These are phyloP conservation scores for Exophiala bonariae DNA, from an alignment of 2,329 filamentous ascomycete genomes.

Conservation along the genomic window DNA sequence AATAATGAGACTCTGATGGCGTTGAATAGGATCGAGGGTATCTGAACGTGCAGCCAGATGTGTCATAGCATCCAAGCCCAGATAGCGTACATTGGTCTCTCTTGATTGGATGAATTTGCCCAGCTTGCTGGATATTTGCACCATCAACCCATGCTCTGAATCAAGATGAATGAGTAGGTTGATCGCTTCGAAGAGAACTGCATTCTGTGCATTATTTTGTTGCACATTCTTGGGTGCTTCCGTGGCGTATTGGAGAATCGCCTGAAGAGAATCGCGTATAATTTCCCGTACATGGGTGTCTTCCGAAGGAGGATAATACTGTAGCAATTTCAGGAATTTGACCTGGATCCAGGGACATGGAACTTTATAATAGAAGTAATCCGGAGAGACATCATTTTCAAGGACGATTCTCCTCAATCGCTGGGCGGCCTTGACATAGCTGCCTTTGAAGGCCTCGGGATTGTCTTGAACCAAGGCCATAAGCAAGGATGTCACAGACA, in stretches of 20 bases:
- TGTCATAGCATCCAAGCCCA: constrained; percentile 96
- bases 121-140: constrained; percentile 86
- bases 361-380: constrained; percentile 99
- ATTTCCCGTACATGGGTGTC: constrained; percentile 89
- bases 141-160: constrained; percentile 90
- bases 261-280: constrained; percentile 87
- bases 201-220: constrained; percentile 98
- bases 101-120: constrained; percentile 96
- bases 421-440: constrained; percentile 90
- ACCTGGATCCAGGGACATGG: constrained; percentile 98
- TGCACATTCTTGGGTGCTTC: constrained; percentile 98
- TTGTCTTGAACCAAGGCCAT: constrained; percentile 94
- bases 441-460: constrained; percentile 89
- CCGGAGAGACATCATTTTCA: constrained; percentile 82
- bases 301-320: constrained; percentile 96
- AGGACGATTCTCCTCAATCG: constrained; percentile 86
- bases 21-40: constrained; percentile 94
- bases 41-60: constrained; percentile 92
- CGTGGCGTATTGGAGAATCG: constrained; percentile 86
- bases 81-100: constrained; percentile 95
- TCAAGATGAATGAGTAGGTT: constrained; percentile 98
- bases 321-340: constrained; percentile 84
- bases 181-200: constrained; percentile 96
- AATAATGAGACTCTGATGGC: constrained; percentile 94
- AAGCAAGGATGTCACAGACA: constrained; percentile 93